Evolutionary conservation across 2,329 filamentous ascomycete genomes (phyloP).

Genomic region (Stemphylium beticola): DNA sequence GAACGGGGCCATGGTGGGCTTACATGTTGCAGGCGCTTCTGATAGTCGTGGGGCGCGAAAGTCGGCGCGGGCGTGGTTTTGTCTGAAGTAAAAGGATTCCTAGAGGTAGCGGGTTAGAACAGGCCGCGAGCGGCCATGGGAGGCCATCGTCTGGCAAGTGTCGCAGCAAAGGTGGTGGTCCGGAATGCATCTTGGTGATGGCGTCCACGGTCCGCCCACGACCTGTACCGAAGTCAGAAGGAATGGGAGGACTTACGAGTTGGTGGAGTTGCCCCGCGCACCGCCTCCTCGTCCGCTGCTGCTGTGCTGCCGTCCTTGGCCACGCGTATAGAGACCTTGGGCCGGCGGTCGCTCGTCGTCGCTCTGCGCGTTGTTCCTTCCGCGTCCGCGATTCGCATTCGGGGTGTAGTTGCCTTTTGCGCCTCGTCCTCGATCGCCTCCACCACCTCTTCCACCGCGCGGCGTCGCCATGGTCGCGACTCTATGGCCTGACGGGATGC

Average conservation of each 20-base stretch:
- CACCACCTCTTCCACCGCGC: constrained; percentile 31
- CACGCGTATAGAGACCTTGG: constrained; percentile 16
- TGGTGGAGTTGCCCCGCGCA: constrained; percentile 11
- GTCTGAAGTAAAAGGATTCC: constrained; percentile 12
- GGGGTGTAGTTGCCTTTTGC: constrained; percentile 14
- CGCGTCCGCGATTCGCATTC: constrained; percentile 19
- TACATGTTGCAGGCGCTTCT: constrained; percentile 34
- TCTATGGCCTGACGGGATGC: constrained; percentile 10
- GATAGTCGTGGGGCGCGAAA: constrained; percentile 31
- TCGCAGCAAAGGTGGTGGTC: constrained; percentile 3
- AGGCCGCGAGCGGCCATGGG: constrained; percentile 27
- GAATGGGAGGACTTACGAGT: constrained; percentile 17
- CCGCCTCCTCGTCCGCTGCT: constrained; percentile 6
- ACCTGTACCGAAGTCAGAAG: constrained; percentile 14
- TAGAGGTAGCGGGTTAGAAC: constrained; percentile 24
- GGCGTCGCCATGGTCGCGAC: constrained; percentile 39
- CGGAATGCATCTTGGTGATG: constrained; percentile 12
- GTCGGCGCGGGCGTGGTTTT: constrained; percentile 28
- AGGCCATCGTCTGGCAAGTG: constrained; percentile 9
- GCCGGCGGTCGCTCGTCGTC: constrained; percentile 16
- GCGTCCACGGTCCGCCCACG: constrained; percentile 16
- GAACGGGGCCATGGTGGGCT: constrained; percentile 2
- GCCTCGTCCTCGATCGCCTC: constrained; percentile 24
- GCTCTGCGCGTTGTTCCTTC: constrained; percentile 20
- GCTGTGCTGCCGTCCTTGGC: constrained; percentile 8